phyloP scores from a whole-genome alignment of 352 stramenopile genomes.

The Pythium angustatum region DNA sequence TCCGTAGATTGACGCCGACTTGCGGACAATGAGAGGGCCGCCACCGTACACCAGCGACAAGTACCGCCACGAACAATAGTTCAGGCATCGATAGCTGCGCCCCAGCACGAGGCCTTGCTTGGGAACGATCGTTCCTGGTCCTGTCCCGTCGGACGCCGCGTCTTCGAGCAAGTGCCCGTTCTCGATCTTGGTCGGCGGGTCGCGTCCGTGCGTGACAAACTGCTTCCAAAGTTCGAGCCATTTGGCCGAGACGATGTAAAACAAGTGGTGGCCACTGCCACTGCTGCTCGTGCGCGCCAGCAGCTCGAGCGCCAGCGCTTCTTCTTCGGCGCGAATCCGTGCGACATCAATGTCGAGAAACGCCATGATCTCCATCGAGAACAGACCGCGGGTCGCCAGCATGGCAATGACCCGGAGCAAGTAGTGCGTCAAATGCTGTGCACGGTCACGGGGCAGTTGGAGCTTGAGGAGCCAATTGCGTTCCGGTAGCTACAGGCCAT shows the following conservation, averaged over 20 bases:
- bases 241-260: slow-evolving; percentile 38
- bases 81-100: slow-evolving; percentile 61
- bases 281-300: slow-evolving; percentile 25
- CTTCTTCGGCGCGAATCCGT: slow-evolving; percentile 54
- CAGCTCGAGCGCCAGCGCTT: slow-evolving; percentile 48
- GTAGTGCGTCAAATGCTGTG: slow-evolving; percentile 43
- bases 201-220: slow-evolving; percentile 27
- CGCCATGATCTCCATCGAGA: slow-evolving; percentile 65
- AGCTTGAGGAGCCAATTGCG: slow-evolving; percentile 52
- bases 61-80: slow-evolving; percentile 54
- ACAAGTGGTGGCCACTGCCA: slow-evolving; percentile 28
- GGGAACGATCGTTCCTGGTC: not conserved
- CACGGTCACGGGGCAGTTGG: slow-evolving; percentile 36
- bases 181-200: slow-evolving; percentile 33
- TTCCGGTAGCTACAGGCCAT: slow-evolving; percentile 49
- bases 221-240: slow-evolving; percentile 56
- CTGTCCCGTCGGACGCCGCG: not conserved
- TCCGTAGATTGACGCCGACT: slow-evolving; percentile 47
- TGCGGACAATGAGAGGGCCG: slow-evolving; percentile 46
- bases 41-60: slow-evolving; percentile 50
- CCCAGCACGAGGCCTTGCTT: slow-evolving; percentile 29
- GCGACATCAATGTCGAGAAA: slow-evolving; percentile 68
- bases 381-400: slow-evolving; percentile 52
- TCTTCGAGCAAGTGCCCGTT: slow-evolving; percentile 44
- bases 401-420: slow-evolving; percentile 52